A percentile compares a stretch with the other conserved stretches of the same genome.
These are phyloP conservation scores for Alternaria brassicicola DNA, from an alignment of 2,329 filamentous ascomycete genomes.

Conservation along the genomic window DNA sequence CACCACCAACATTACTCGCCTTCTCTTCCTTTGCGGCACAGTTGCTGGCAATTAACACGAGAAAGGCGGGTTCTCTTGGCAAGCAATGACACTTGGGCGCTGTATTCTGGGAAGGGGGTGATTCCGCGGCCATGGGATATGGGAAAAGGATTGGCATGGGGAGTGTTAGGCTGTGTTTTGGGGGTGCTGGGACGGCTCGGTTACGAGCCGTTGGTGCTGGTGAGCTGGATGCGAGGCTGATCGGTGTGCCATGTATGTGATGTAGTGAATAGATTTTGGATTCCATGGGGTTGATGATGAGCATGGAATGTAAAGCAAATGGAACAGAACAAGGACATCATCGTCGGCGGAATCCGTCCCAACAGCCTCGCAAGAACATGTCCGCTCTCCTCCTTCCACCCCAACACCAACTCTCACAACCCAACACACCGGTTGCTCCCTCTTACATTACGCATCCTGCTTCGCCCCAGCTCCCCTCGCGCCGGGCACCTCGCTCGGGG, in stretches of 20 bases:
- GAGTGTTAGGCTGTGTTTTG: neutral
- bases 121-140: neutral
- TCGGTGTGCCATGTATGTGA: neutral
- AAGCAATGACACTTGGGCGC: neutral
- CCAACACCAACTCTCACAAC: neutral
- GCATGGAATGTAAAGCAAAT: neutral
- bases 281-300: neutral
- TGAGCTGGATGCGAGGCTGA: neutral
- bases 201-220: neutral
- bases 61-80: neutral
- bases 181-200: neutral
- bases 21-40: neutral
- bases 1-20: constrained; percentile 1
- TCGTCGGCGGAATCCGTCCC: neutral
- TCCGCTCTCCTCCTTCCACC: neutral
- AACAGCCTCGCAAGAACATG: neutral
- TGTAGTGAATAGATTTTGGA: neutral
- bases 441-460: neutral
- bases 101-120: neutral
- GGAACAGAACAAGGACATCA: neutral
- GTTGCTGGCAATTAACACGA: neutral
- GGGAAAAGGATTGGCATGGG: neutral
- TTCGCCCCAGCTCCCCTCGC: neutral
- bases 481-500: neutral
- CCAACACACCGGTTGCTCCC: neutral